phyloP scores from a whole-genome alignment of 257 asterid species.

The Craterostigma plantagineum region DNA sequence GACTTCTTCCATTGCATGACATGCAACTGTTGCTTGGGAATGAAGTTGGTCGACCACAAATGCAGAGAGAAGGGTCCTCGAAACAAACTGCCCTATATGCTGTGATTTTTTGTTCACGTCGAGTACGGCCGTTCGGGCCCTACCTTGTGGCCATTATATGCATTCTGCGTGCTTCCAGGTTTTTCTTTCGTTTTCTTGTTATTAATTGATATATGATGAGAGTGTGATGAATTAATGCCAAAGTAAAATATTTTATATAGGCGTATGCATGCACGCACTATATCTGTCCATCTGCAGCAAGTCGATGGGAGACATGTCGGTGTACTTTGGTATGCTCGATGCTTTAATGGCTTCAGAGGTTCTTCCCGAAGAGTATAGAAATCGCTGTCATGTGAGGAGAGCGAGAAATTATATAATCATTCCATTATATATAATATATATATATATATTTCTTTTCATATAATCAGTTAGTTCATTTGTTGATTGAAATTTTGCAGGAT shows the following conservation, averaged over 20 bases:
- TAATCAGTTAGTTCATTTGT: neutral
- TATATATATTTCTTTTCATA: neutral
- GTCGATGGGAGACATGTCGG: conserved; percentile 99
- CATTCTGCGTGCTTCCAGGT: conserved; percentile 99
- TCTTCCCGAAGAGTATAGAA: conserved; percentile 83
- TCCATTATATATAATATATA: too few relatives aligned
- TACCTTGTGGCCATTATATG: conserved; percentile 96
- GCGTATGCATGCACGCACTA: conserved; percentile 93
- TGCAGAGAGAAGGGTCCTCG: conserved; percentile 94
- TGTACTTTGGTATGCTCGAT: conserved; percentile 91
- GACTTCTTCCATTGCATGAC: conserved; percentile 97
- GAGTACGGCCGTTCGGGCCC: conserved; percentile 75
- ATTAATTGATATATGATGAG: neutral
- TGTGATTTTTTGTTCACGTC: conserved; percentile 91
- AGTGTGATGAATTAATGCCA: conserved; percentile 6
- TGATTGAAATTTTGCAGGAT: conserved; percentile 23
- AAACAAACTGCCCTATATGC: conserved; percentile 91
- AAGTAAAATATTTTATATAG: conserved; percentile 15
- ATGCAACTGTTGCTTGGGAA: conserved; percentile 82
- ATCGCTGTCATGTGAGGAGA: conserved; percentile 49
- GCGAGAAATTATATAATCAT: neutral
- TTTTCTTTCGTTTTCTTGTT: neutral
- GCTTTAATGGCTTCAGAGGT: conserved; percentile 88
- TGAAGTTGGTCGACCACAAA: conserved; percentile 68
- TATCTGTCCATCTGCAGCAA: conserved; percentile 89